Conservation (phyloP, 495 filamentous ascomycete species). For the Chaetomidium leptoderma region DNA sequence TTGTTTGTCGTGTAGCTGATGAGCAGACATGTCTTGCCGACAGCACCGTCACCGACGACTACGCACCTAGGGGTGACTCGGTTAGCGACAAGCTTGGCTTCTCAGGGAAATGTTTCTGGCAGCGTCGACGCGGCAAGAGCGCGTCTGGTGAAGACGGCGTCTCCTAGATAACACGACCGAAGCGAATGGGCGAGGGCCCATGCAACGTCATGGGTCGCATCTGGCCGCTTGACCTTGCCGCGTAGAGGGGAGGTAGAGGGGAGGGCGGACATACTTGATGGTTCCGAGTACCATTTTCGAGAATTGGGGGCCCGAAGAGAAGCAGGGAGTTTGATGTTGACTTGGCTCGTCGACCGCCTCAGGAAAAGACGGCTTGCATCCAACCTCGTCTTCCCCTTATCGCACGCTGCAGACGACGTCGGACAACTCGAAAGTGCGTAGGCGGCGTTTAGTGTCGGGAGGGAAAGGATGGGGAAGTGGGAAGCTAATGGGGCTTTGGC, state of each 20-base stretch:
- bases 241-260: constrained; percentile 9
- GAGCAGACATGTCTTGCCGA: constrained; percentile 96
- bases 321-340: constrained; percentile 25
- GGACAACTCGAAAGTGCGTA: constrained; percentile 28
- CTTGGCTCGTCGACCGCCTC: constrained; percentile 16
- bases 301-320: constrained; percentile 28
- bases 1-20: constrained; percentile 99
- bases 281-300: constrained; percentile 74
- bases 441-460: constrained; percentile 30
- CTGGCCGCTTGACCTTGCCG: neutral
- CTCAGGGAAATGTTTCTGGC: neutral
- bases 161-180: neutral
- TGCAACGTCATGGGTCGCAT: neutral
- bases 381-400: constrained; percentile 27
- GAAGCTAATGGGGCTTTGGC: constrained; percentile 14
- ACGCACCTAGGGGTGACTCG: constrained; percentile 65
- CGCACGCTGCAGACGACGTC: constrained; percentile 24
- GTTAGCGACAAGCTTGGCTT: constrained; percentile 20
- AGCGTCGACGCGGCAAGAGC: constrained; percentile 15
- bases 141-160: constrained; percentile 5
- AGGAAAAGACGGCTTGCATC: constrained; percentile 18
- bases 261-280: constrained; percentile 63
- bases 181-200: too few relatives aligned
- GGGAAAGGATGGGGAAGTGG: constrained; percentile 19
- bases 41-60: constrained; percentile 97